These are phyloP conservation scores for Pyricularia sp. DNA, from an alignment of 2,329 filamentous ascomycete genomes.

Conservation along the genomic window DNA sequence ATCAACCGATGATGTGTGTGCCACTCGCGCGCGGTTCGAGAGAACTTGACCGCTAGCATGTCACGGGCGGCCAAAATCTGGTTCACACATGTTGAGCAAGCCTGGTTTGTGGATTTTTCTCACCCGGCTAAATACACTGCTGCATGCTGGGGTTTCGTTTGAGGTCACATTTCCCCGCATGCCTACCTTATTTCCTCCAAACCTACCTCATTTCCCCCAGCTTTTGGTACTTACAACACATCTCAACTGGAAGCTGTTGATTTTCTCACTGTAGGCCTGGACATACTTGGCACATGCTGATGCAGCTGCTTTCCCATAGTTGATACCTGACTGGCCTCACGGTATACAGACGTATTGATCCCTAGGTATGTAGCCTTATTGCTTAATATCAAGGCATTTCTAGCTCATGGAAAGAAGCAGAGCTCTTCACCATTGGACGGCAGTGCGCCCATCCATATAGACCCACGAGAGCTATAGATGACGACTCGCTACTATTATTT, in stretches of 20 bases:
- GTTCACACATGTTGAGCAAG: background rate
- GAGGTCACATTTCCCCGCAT: background rate
- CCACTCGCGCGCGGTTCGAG: background rate
- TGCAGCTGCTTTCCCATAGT: background rate
- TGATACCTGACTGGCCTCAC: background rate
- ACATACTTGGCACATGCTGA: background rate
- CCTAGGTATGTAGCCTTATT: background rate
- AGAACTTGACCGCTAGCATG: background rate
- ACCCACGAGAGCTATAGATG: background rate
- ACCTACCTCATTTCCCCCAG: background rate
- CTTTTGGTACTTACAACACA: background rate
- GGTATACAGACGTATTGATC: background rate
- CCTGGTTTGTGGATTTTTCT: background rate
- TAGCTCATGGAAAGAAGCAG: background rate
- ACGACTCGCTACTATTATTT: background rate
- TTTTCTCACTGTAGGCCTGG: background rate
- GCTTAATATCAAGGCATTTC: background rate
- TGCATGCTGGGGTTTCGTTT: background rate
- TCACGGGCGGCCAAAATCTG: background rate
- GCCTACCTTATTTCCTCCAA: background rate
- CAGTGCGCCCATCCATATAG: background rate
- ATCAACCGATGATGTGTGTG: background rate
- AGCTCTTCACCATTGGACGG: background rate
- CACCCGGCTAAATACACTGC: background rate
- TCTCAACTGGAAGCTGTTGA: background rate